phyloP scores from a whole-genome alignment of 2,329 filamentous ascomycete species.

The Claviceps paspali region DNA sequence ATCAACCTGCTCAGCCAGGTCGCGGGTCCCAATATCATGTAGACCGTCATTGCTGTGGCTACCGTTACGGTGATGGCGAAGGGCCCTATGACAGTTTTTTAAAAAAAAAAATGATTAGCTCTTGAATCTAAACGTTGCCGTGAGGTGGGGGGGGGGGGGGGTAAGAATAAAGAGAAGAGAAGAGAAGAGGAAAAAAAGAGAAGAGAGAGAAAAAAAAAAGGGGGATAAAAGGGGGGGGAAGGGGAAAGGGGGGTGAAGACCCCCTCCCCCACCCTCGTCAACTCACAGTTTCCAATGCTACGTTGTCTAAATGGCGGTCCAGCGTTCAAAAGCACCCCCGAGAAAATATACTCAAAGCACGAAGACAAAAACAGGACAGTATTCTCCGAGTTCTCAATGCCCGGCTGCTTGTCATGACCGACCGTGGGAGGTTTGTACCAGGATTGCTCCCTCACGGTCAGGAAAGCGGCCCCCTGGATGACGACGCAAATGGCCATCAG shows the following conservation, averaged over 20 bases:
- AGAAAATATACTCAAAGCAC: constrained; percentile 89
- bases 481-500: constrained; percentile 72
- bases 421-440: constrained; percentile 79
- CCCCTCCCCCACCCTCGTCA: no score
- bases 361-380: constrained; percentile 79
- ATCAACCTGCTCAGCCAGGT: constrained; percentile 57
- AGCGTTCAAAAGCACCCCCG: constrained; percentile 79
- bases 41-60: constrained; percentile 51
- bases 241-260: no score
- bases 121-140: background rate
- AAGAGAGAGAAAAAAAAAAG: no score
- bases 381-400: constrained; percentile 85
- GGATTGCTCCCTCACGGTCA: constrained; percentile 58
- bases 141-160: no score
- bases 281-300: constrained; percentile 63
- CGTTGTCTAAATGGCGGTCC: constrained; percentile 77
- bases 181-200: no score
- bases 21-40: constrained; percentile 68
- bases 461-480: constrained; percentile 60
- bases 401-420: constrained; percentile 65
- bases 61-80: constrained; percentile 65
- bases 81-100: constrained; percentile 40
- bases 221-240: no score
- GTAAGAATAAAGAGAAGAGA: no score
- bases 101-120: no score